Conservation (phyloP, 169 alveolate species). For the Babesia caballi region DNA sequence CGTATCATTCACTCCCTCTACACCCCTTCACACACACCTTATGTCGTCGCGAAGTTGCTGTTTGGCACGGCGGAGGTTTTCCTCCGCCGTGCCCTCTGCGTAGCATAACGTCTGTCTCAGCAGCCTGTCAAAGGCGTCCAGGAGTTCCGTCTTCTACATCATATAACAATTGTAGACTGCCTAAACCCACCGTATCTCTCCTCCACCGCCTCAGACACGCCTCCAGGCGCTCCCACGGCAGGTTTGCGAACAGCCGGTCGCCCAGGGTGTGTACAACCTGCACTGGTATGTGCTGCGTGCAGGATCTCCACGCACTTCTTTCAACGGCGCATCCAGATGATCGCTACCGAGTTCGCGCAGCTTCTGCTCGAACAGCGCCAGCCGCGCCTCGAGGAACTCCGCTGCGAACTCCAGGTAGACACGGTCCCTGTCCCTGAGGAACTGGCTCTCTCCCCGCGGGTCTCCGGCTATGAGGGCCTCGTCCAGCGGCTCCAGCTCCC, state of each 20-base stretch:
- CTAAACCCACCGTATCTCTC: not conserved
- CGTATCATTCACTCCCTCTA: not conserved
- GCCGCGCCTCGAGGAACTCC: constrained; percentile 42
- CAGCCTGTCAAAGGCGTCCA: constrained; percentile 31
- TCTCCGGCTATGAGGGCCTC: constrained; percentile 23
- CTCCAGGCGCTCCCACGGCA: constrained; percentile 15
- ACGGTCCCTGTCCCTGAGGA: constrained; percentile 10
- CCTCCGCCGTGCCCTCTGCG: constrained; percentile 26
- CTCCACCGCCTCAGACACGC: constrained; percentile 12
- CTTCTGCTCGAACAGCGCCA: constrained; percentile 41
- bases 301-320: constrained; percentile 13
- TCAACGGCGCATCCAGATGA: not conserved
- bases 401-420: constrained; percentile 24
- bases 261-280: constrained; percentile 40
- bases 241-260: constrained; percentile 15
- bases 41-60: not conserved
- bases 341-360: constrained; percentile 7
- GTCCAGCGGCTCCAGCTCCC: constrained; percentile 43
- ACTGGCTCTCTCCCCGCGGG: constrained; percentile 35
- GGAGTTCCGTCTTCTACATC: constrained; percentile 15
- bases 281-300: not conserved
- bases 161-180: too few relatives aligned
- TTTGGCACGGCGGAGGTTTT: constrained; percentile 1
- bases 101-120: constrained; percentile 35
- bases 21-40: constrained; percentile 9